Evolutionary conservation across 1,284 basidiomycete species (phyloP).

Genomic region (Leccinum fallax): DNA sequence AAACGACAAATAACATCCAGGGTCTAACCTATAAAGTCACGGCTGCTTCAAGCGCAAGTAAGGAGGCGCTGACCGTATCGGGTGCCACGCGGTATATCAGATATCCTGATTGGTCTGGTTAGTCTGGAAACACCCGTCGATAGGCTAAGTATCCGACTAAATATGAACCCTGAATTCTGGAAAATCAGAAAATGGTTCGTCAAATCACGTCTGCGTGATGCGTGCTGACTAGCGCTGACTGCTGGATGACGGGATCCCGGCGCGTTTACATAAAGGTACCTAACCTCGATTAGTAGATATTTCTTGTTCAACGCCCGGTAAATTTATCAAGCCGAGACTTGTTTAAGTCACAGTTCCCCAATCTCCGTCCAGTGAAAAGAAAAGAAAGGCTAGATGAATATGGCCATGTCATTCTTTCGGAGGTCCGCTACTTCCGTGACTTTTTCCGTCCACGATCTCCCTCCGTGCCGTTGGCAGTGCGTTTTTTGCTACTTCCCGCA

Average conservation of each 20-base stretch:
- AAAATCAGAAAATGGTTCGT: neutral
- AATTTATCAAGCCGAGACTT: neutral
- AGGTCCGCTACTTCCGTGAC: conserved; percentile 18
- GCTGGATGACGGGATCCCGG: neutral
- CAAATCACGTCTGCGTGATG: conserved; percentile 1
- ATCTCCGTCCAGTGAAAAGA: neutral
- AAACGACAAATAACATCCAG: neutral
- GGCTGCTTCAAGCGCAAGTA: neutral
- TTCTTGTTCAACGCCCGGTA: neutral
- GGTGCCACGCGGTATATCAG: neutral
- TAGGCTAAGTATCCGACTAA: conserved; percentile 3
- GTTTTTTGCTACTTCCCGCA: conserved; percentile 17
- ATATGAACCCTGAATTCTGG: conserved; percentile 4
- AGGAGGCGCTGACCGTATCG: no score
- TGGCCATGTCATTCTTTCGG: neutral
- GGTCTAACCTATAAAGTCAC: neutral
- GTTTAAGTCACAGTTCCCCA: neutral
- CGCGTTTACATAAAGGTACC: neutral
- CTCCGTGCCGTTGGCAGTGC: conserved; percentile 5
- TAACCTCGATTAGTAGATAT: neutral
- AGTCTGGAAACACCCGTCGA: neutral
- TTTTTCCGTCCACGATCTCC: conserved; percentile 21
- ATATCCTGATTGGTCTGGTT: neutral
- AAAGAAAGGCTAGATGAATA: neutral
- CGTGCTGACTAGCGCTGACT: neutral